Conservation (phyloP, 768 basidiomycete species). For the Amanita rimosa region DNA sequence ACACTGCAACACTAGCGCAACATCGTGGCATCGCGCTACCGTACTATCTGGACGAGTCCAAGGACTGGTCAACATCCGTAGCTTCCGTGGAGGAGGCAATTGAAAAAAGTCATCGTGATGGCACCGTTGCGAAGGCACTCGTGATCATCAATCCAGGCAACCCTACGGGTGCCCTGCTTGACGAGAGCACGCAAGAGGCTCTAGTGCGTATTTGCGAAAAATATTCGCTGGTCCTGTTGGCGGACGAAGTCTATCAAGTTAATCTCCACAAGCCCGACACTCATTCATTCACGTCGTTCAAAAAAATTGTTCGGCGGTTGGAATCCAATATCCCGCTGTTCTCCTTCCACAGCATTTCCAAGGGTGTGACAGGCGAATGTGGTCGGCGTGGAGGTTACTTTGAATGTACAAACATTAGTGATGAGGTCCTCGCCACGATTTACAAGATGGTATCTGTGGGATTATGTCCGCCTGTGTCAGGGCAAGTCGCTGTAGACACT, state of each 20-base stretch:
- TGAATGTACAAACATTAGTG: slow-evolving; percentile 74
- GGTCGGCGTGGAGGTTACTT: slow-evolving; percentile 97
- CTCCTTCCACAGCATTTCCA: slow-evolving; percentile 96
- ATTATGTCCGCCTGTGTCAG: slow-evolving; percentile 82
- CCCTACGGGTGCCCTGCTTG: slow-evolving; percentile 85
- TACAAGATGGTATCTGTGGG: slow-evolving; percentile 95
- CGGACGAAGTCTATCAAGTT: slow-evolving; percentile 97
- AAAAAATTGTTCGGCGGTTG: slow-evolving; percentile 65
- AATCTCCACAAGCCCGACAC: slow-evolving; percentile 67
- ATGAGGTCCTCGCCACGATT: slow-evolving; percentile 72
- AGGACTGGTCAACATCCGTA: slow-evolving; percentile 76
- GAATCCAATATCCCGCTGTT: slow-evolving; percentile 73
- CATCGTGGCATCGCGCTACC: slow-evolving; percentile 71
- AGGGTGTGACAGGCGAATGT: slow-evolving; percentile 94
- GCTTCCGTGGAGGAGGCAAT: slow-evolving; percentile 57
- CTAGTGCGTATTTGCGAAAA: slow-evolving; percentile 82
- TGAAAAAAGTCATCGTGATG: slow-evolving; percentile 48
- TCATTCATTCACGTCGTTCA: slow-evolving; percentile 88
- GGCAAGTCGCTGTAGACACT: slow-evolving; percentile 90
- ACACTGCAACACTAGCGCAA: slow-evolving; percentile 90
- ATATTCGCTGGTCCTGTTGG: slow-evolving; percentile 78
- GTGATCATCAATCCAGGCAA: slow-evolving; percentile 99
- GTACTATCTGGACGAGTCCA: slow-evolving; percentile 79
- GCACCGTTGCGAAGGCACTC: slow-evolving; percentile 64
- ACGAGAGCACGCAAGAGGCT: slow-evolving; percentile 53